phyloP scores from a whole-genome alignment of 495 filamentous ascomycete species.

The Lindgomyces ingoldianus region DNA sequence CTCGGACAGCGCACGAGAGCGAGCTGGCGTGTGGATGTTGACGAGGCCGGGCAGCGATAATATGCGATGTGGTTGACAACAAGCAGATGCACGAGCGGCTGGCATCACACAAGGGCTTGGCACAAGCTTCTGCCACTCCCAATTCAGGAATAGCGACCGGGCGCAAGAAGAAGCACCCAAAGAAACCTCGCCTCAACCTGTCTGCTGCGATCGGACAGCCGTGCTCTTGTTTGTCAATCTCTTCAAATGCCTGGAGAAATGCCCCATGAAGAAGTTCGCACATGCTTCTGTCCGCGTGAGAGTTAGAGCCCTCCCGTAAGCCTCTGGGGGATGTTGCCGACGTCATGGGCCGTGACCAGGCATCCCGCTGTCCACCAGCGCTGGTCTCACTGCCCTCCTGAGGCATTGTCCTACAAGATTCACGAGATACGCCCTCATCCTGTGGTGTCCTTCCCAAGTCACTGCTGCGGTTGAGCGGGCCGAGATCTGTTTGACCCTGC shows the following conservation, averaged over 20 bases:
- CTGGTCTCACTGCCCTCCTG: neutral
- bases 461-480: constrained; percentile 6
- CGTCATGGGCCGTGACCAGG: neutral
- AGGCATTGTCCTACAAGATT: no score
- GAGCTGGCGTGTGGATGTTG: constrained; percentile 5
- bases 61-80: constrained; percentile 25
- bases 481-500: constrained; percentile 21
- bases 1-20: neutral
- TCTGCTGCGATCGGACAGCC: no score
- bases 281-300: neutral
- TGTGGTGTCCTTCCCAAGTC: no score
- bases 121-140: neutral
- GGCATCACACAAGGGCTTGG: no score
- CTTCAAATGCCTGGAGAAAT: no score
- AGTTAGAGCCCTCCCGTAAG: no score
- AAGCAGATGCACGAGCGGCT: constrained; percentile 1
- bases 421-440: no score
- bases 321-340: neutral
- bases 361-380: neutral
- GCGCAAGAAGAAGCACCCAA: neutral
- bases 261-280: neutral
- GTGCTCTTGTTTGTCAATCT: no score
- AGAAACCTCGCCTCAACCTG: neutral
- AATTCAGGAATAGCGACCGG: neutral
- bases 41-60: constrained; percentile 19